Percentiles rank a stretch among this genome's conserved stretches.
These are phyloP conservation scores for Pythium aphanidermatum DNA, from an alignment of 352 stramenopile species.

Conservation along the genomic window DNA sequence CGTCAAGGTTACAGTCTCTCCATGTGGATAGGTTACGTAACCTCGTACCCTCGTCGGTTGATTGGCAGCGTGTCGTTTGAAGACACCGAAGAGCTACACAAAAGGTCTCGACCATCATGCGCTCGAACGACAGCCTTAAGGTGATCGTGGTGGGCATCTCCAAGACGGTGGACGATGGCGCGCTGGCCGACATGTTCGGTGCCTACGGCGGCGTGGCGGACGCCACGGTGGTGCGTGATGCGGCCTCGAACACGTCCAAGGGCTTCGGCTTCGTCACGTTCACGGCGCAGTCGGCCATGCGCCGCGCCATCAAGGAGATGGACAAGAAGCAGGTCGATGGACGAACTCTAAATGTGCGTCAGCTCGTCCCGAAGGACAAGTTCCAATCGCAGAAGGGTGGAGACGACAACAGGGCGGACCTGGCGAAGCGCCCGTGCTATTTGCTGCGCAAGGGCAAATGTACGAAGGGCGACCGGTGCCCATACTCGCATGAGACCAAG, in stretches of 20 bases:
- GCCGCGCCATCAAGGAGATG: slow-evolving; percentile 66
- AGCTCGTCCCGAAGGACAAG: slow-evolving; percentile 67
- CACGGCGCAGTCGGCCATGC: slow-evolving; percentile 59
- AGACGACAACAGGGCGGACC: slow-evolving; percentile 30
- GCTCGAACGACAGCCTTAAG: slow-evolving; percentile 80
- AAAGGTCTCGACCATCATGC: slow-evolving; percentile 21
- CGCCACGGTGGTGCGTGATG: slow-evolving; percentile 68
- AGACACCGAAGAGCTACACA: neutral
- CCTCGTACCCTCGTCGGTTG: slow-evolving; percentile 2
- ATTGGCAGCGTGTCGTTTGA: slow-evolving; percentile 27
- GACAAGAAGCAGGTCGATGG: slow-evolving; percentile 68
- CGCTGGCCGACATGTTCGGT: slow-evolving; percentile 65
- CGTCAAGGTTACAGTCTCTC: neutral
- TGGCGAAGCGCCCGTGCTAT: slow-evolving; percentile 52
- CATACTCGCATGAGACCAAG: slow-evolving; percentile 72
- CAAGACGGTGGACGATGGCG: slow-evolving; percentile 65
- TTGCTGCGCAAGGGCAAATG: slow-evolving; percentile 76
- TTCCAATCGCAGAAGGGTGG: slow-evolving; percentile 49
- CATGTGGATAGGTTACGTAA: slow-evolving; percentile 1
- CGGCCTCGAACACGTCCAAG: slow-evolving; percentile 44
- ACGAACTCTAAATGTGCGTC: slow-evolving; percentile 66
- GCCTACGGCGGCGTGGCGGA: slow-evolving; percentile 64
- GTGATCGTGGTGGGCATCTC: slow-evolving; percentile 78
- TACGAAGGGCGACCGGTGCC: slow-evolving; percentile 57
- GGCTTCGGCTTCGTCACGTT: slow-evolving; percentile 86